Evolutionary conservation across 169 alveolate species (phyloP), one percentile per base, ranked within the genome.

Genomic region (Plasmodium malariae): DNA sequence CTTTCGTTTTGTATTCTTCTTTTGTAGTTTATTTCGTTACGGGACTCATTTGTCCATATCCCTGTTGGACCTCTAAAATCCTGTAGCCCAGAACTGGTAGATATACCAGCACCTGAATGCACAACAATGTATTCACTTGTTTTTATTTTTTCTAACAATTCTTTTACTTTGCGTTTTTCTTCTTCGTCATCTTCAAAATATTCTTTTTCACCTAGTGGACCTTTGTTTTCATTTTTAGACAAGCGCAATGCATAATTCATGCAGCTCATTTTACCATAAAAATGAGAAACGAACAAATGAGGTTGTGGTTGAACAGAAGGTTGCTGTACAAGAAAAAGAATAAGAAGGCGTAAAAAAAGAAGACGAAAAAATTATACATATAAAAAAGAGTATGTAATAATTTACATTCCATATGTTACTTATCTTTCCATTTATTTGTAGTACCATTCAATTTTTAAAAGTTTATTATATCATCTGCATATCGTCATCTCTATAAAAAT

Each of bases 21-120:
- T n/a, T 80, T 67, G 45, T 67, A 48, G 24, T 43, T 48, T 45
- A 72, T 54, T 19, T 68, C 49, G 43, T 62, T 40, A 30, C 21
- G 74, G 70, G 59, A 88, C 88, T 91, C 93, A 37, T 92, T 87
- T 19, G 96, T 94, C 96, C 96, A 94, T 45, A 94, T 92, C 48
- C 96, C 96, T 4, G 95, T 80, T 0, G 96, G 96, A 1, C 96
- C 96, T 28, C 96, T 69, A 88, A 94, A 94, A 62, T 94, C 96
- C 5, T 93, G 95, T 21, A 94, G 88, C 26, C 96, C 96, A 2
- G 95, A 91, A 26, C 95, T 93, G 2, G 96, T 94, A 9, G 96
- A 94, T 34, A 94, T 92, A n/a, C 96, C 96, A 0, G 96, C 96
- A 7, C 96, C 96, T 0, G 94, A 76, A 80, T 94, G 96, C 9